Percentiles rank a stretch among this genome's conserved stretches.
Conservation (phyloP, 2,329 filamentous ascomycete species). For the Diplocarpon mali region DNA sequence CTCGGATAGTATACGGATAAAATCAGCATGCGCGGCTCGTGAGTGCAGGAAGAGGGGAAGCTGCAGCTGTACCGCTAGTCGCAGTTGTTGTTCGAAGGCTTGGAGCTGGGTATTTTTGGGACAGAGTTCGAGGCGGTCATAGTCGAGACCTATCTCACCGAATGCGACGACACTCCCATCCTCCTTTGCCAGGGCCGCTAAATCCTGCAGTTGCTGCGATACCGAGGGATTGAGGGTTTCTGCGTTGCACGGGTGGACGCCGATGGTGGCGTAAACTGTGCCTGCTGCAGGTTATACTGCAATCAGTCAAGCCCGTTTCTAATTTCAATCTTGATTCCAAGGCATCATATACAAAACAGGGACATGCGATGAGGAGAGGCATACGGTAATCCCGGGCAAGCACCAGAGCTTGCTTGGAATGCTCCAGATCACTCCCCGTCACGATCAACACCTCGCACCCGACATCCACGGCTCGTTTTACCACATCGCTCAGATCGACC, state of each 20-base stretch:
- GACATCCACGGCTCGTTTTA: slow-evolving; percentile 65
- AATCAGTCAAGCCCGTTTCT: no score
- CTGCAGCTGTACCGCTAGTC: slow-evolving; percentile 38
- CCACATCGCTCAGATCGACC: slow-evolving; percentile 62
- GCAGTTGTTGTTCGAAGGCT: slow-evolving; percentile 66
- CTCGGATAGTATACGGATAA: slow-evolving; percentile 59
- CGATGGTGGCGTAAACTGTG: slow-evolving; percentile 78
- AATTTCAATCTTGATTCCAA: no score
- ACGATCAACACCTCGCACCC: slow-evolving; percentile 87
- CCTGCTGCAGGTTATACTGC: slow-evolving; percentile 42
- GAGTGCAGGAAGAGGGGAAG: slow-evolving; percentile 90
- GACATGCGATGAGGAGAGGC: background rate
- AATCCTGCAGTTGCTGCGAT: slow-evolving; percentile 46
- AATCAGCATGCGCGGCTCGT: slow-evolving; percentile 76
- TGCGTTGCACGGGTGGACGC: slow-evolving; percentile 86
- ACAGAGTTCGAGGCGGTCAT: slow-evolving; percentile 80
- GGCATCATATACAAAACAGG: no score
- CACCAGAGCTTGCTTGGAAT: slow-evolving; percentile 63
- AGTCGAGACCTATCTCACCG: slow-evolving; percentile 93
- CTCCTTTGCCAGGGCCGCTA: slow-evolving; percentile 44
- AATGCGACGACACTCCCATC: slow-evolving; percentile 50
- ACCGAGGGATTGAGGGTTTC: slow-evolving; percentile 59
- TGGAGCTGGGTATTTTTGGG: slow-evolving; percentile 69
- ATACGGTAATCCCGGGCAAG: slow-evolving; percentile 65
- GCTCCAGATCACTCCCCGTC: slow-evolving; percentile 77